A percentile compares a stretch with the other conserved stretches of the same genome.
These are phyloP conservation scores for Phytopythium boreale DNA, from an alignment of 352 stramenopile species.

Conservation along the genomic window DNA sequence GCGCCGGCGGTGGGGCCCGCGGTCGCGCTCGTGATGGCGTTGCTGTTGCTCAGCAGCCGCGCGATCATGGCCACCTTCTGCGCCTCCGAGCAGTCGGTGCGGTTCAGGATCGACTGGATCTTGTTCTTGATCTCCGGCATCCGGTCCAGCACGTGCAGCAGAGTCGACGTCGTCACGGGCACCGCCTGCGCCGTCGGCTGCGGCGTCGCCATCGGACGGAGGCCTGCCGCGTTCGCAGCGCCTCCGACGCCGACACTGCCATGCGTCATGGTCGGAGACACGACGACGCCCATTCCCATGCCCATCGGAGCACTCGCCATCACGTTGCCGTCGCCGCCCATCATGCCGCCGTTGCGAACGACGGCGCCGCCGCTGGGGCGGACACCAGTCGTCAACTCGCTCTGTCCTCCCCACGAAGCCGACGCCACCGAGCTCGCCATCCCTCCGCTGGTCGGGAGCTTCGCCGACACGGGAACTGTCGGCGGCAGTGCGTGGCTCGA, in stretches of 20 bases:
- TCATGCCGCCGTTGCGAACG: conserved; percentile 6
- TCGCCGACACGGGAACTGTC: conserved; percentile 6
- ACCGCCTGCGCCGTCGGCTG: conserved; percentile 25
- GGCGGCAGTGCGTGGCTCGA: conserved; percentile 10
- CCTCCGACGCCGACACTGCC: neutral
- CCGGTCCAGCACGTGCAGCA: conserved; percentile 78
- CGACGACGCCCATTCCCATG: conserved; percentile 11
- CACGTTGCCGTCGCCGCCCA: neutral
- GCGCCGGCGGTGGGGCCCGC: conserved; percentile 5
- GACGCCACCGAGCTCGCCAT: neutral
- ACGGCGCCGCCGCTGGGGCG: neutral
- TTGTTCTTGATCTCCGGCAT: conserved; percentile 91
- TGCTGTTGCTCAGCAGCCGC: conserved; percentile 80
- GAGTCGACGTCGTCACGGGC: conserved; percentile 72
- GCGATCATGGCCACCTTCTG: conserved; percentile 89
- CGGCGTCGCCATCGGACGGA: conserved; percentile 8
- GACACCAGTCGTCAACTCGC: neutral
- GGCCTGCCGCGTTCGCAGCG: neutral
- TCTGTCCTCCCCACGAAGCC: conserved; percentile 1
- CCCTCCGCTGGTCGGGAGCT: conserved; percentile 11
- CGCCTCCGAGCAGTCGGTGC: conserved; percentile 79
- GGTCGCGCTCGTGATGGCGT: conserved; percentile 60
- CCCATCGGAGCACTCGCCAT: conserved; percentile 7
- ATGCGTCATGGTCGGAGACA: neutral
- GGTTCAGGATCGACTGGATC: conserved; percentile 86